Evolutionary conservation across 208 protist species (phyloP), one percentile per base, ranked within the genome.

Genomic region (Endotrypanum monterogeii): DNA sequence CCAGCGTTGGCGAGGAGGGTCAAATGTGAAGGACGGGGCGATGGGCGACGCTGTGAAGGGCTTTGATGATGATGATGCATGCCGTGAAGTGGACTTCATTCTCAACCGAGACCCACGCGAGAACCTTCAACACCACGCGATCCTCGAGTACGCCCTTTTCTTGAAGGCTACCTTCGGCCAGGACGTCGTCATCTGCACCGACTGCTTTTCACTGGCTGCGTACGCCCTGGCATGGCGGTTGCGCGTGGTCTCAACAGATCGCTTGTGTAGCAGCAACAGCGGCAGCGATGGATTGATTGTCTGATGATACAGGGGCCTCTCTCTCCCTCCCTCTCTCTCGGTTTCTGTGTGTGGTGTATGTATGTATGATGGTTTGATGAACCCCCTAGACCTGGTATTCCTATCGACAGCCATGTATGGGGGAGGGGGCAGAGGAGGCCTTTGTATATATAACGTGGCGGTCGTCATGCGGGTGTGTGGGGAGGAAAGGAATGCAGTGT

Each of bases 181-280:
- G 3, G 58, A 65, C 56, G 76, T 94, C 37, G 74, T 84, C 4
- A 63, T 94, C 1, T 94, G 89, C 81, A 96, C 92, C 7, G 87
- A 90, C 77, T 91, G 84, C 28, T 52, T 85, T 9, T 75, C 76
- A 20, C 80, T 96, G 9, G 92, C 90, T 1, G 88, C 92, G n/a
- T 86, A 83, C 68, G 85, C 87, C 12, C 66, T 94, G 28, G 84
- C 89, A 51, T 84, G 87, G 67, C 83, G 85, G 28, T 76, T 96
- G 50, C 71, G 69, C 16, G 89, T 92, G 3, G 85, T 83, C 46
- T 88, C 88, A 9, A 68, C 92, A 1, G 71, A 74, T 20, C 82
- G 72, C 56, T 68, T 71, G 32, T 56, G 61, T 51, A 39, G 66
- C 66, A 3, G 18, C 23, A 56, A 25, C 63, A 52, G n/a, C 28